A percentile compares a stretch with the other conserved stretches of the same genome.
These are phyloP conservation scores for Lachancea meyersii DNA, from an alignment of 805 yeast species.

Conservation along the genomic window DNA sequence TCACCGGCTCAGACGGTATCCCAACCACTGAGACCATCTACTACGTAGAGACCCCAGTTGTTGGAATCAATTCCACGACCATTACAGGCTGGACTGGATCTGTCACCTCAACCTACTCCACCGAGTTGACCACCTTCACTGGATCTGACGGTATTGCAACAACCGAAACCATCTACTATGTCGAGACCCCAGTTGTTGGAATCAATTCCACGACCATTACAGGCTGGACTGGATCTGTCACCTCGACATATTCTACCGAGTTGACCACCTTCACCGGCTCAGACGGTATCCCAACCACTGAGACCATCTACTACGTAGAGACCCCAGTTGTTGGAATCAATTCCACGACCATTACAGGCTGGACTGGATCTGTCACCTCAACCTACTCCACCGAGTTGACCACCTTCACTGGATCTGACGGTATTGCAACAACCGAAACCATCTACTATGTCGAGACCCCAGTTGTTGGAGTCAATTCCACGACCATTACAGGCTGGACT, in stretches of 20 bases:
- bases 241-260: constrained; percentile 10
- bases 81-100: constrained; percentile 13
- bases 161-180: not conserved
- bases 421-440: constrained; percentile 8
- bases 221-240: constrained; percentile 4
- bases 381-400: constrained; percentile 9
- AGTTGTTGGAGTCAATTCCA: no score
- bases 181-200: constrained; percentile 9
- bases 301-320: constrained; percentile 13
- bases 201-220: constrained; percentile 8
- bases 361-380: no score
- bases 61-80: constrained; percentile 14
- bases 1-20: constrained; percentile 3
- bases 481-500: no score
- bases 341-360: not conserved
- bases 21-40: constrained; percentile 9
- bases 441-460: constrained; percentile 14
- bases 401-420: constrained; percentile 11
- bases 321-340: constrained; percentile 10
- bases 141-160: constrained; percentile 2
- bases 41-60: constrained; percentile 15
- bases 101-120: constrained; percentile 13
- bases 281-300: constrained; percentile 11
- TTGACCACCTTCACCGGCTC: constrained; percentile 9
- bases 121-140: constrained; percentile 3